Percentiles rank a stretch among this genome's conserved stretches.
These are phyloP conservation scores for Zasmidium citrigriseum DNA, from an alignment of 2,329 filamentous ascomycete genomes.

Conservation along the genomic window DNA sequence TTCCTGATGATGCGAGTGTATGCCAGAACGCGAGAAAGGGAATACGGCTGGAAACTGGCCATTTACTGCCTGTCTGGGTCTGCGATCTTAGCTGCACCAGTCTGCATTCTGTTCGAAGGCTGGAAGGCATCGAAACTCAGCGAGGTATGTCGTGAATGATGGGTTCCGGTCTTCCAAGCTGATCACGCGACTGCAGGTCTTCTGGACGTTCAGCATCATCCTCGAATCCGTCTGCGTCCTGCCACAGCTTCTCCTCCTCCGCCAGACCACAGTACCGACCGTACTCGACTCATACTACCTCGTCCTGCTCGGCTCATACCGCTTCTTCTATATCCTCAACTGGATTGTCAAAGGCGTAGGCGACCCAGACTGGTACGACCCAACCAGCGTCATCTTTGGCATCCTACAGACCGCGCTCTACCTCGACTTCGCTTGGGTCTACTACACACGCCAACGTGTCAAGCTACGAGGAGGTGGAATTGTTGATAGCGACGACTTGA, in stretches of 20 bases:
- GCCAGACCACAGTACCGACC: constrained; percentile 92
- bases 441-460: constrained; percentile 88
- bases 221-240: constrained; percentile 90
- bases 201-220: constrained; percentile 87
- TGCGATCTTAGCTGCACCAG: constrained; percentile 68
- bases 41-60: constrained; percentile 91
- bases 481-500: constrained; percentile 85
- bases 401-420: constrained; percentile 88
- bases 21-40: constrained; percentile 83
- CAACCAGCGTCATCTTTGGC: constrained; percentile 80
- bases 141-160: constrained; percentile 29
- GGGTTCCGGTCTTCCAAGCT: neutral
- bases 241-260: constrained; percentile 85
- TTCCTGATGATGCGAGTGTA: constrained; percentile 84
- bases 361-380: constrained; percentile 55
- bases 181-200: constrained; percentile 55
- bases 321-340: constrained; percentile 85
- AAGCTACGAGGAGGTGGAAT: constrained; percentile 87
- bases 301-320: constrained; percentile 81
- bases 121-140: constrained; percentile 25
- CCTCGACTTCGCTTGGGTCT: constrained; percentile 94
- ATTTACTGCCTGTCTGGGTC: constrained; percentile 67
- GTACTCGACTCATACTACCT: constrained; percentile 98
- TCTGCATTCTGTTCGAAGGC: constrained; percentile 66
- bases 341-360: constrained; percentile 69